Percentiles rank a stretch among this genome's conserved stretches.
phyloP scores from a whole-genome alignment of 2,329 filamentous ascomycete species.

The Pseudohalonectria lignicola region DNA sequence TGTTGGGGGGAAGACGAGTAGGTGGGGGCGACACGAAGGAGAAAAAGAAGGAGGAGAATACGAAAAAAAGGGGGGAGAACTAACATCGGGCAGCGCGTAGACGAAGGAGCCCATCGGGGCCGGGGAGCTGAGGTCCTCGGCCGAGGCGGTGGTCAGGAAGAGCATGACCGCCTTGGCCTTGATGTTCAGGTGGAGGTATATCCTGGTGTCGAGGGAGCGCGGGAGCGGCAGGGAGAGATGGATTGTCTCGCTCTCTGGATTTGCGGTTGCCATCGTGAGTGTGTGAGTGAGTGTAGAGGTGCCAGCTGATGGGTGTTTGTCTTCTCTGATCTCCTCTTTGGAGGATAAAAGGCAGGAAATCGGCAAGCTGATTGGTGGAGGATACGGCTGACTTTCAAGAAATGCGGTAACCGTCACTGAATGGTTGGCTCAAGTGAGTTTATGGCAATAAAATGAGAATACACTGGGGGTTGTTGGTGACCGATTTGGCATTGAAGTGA shows the following conservation, averaged over 20 bases:
- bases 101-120: slow-evolving; percentile 77
- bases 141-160: slow-evolving; percentile 48
- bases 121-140: slow-evolving; percentile 36
- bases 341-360: no score
- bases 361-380: no score
- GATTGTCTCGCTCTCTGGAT: slow-evolving; percentile 10
- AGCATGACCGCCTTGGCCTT: slow-evolving; percentile 46
- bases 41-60: slow-evolving; percentile 1
- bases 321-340: no score
- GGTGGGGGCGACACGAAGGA: no score
- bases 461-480: no score
- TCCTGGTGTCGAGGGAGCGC: slow-evolving; percentile 45
- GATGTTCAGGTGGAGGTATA: slow-evolving; percentile 49
- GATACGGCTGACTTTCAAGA: no score
- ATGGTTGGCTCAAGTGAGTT: no score
- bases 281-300: no score
- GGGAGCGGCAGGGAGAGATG: slow-evolving; percentile 52
- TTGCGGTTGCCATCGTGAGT: not conserved
- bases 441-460: no score
- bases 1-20: not conserved
- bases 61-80: slow-evolving; percentile 10
- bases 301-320: no score
- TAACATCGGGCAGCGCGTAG: slow-evolving; percentile 84
- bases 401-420: no score
- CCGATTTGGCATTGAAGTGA: no score